Evolutionary conservation across 148 eudicot genomes (phyloP).

Genomic region (Diospyros kaki): DNA sequence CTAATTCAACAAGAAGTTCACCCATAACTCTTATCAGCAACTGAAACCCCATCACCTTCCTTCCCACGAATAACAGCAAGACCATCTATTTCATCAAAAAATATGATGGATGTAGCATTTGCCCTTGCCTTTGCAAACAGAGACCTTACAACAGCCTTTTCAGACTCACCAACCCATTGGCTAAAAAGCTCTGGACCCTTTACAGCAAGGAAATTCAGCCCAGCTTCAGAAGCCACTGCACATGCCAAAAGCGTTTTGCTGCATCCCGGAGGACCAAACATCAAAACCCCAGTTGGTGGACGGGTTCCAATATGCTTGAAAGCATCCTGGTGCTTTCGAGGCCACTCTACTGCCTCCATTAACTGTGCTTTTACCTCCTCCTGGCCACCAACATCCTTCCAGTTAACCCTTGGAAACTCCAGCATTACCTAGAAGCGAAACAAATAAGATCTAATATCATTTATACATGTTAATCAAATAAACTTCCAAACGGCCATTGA

Average conservation of each 20-base stretch:
- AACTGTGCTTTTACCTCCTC: constrained; percentile 80
- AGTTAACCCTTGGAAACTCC: constrained; percentile 83
- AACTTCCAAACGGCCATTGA: background rate
- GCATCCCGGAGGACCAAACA: constrained; percentile 99
- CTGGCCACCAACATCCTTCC: constrained; percentile 99
- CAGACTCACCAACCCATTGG: constrained; percentile 99
- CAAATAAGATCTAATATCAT: background rate
- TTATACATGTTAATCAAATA: background rate
- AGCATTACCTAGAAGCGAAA: constrained; percentile 54
- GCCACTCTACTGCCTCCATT: constrained; percentile 96
- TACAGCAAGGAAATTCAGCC: constrained; percentile 86
- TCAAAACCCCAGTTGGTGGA: constrained; percentile 84
- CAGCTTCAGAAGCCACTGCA: constrained; percentile 95
- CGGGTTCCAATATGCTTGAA: constrained; percentile 74
- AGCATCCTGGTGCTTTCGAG: constrained; percentile 84
- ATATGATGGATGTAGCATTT: constrained; percentile 87
- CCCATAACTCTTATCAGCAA: constrained; percentile 89
- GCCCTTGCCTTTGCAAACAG: constrained; percentile 93
- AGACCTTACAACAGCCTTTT: constrained; percentile 86
- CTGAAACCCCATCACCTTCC: constrained; percentile 90
- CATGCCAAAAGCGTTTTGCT: constrained; percentile 98
- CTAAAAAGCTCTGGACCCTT: constrained; percentile 97
- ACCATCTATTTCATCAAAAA: constrained; percentile 96
- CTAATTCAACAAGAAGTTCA: constrained; percentile 88
- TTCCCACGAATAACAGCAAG: constrained; percentile 84